Evolutionary conservation across 345 rosid genomes (phyloP), one percentile per base, ranked within the genome.

Genomic region (Raphanus raphanistrum): DNA sequence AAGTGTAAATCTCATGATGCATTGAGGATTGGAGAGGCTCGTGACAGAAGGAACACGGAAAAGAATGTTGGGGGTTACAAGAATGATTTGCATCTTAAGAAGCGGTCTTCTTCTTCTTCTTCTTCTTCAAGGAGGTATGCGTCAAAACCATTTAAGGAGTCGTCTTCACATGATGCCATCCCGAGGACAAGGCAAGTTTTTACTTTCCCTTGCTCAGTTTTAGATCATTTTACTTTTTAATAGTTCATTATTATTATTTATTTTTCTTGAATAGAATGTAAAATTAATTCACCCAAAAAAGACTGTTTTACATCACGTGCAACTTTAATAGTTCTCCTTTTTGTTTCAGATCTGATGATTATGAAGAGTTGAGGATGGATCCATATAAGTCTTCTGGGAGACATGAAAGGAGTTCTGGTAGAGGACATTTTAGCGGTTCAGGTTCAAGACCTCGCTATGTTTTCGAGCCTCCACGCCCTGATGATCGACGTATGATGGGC

Each of bases 131-230:
- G 54, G 54, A 45, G 54, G 54, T 13, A 12, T 50, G 57, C 5
- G 57, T 50, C 57, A 16, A 50, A 15, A 50, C 57, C 43, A 35
- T 70, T 15, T 8, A 75, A 68, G 70, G 86, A 80, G 57, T 71
- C 77, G 9, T 71, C 65, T 64, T 80, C 86, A 33, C 64, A 75
- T 50, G 79, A 76, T 58, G 32, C 43, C 63, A 60, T 69, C 11
- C 83, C 17, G 31, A 81, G 83, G 55, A 70, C 78, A 84, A 84
- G 90, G 89, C 85, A 70, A 84, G 75, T 10, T 63, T 61, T 66
- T 41, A 11, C 33, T 26, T 50, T 6, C 17, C 6, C 21, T 76
- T 4, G 6, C 33, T 4, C 55, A 35, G 27, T 15, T 43, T 4
- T 25, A 0, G 11, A 7, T 48, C 62, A n/a, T n/a, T 64, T 4